phyloP scores from a whole-genome alignment of 345 rosid genomes.

The Mallotus nudiflorus region DNA sequence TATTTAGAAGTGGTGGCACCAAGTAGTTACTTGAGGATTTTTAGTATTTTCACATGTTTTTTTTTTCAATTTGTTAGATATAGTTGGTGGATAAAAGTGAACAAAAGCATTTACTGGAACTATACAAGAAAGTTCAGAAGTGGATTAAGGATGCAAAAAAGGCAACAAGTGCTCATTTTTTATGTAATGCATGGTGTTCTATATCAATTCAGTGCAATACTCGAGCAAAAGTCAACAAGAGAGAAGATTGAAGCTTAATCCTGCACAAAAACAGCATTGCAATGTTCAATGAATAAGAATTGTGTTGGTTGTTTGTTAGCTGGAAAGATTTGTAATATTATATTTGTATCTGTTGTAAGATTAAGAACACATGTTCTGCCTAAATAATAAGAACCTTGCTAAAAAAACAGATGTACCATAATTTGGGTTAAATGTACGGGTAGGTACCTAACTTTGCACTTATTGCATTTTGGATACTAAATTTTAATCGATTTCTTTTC shows the following conservation, averaged over 20 bases:
- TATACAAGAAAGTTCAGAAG: slow-evolving; percentile 62
- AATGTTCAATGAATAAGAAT: background rate
- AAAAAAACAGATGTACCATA: no score
- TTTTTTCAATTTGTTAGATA: background rate
- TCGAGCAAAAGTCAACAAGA: slow-evolving; percentile 13
- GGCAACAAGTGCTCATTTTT: slow-evolving; percentile 66
- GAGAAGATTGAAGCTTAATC: slow-evolving; percentile 27
- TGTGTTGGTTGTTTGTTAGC: no score
- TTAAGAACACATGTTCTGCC: no score
- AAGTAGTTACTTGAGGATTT: background rate
- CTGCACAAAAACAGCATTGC: slow-evolving; percentile 22
- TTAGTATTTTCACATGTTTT: background rate
- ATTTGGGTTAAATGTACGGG: no score
- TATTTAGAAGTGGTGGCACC: no score
- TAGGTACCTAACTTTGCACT: no score
- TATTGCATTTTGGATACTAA: no score
- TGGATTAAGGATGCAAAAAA: slow-evolving; percentile 71
- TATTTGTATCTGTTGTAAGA: no score
- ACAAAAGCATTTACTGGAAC: slow-evolving; percentile 49
- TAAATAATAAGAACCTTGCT: no score
- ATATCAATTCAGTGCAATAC: slow-evolving; percentile 35
- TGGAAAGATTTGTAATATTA: no score
- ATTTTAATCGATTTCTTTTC: no score
- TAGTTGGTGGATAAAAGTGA: slow-evolving; percentile 70
- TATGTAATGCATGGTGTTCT: slow-evolving; percentile 63